Evolutionary conservation across 352 stramenopile species (phyloP), one percentile per base, ranked within the genome.

Genomic region (Globisporangium camurandrum): DNA sequence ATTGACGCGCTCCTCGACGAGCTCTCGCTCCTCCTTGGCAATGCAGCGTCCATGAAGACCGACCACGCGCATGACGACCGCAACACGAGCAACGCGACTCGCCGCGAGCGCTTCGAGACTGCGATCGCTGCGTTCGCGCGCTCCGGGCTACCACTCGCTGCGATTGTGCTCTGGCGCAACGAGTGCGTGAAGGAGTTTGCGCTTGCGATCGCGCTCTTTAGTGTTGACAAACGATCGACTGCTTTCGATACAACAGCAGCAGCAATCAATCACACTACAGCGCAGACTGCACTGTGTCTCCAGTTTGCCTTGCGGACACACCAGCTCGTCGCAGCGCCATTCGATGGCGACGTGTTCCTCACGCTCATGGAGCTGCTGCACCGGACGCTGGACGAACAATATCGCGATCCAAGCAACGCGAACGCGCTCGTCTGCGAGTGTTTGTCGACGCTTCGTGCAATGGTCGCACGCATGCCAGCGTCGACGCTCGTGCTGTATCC

Each of bases 401-500:
- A 59, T 6, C 56, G 45, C 19, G 60, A 66, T 36, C 46, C 55
- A 2, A 33, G 6, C 0, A 40, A 30, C 14, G 52, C 54, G 0
- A 52, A 60, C 36, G 49, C 52, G 0, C 54, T 89, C 26, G 63
- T 80, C 12, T 48, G 41, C 12, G 75, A 87, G 10, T 87, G 71
- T 2, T 46, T 92, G 16, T 8, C 49, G 0, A 42, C 75, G 7
- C 38, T 89, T 4, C 46, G 57, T 4, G 61, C 57, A 31, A 59
- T 86, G 46, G 64, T 81, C 8, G 30, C 49, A 4, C 51, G 27
- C 23, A 92, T 88, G 73, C 71, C 80, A 10, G 26, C 57, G 2
- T 38, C 64, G 9, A 74, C 75, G 57, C 56, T 90, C 4, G 66
- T 67, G 40, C 36, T 93, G n/a, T 93, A 84, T 30, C 78, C 78